Base-by-base conservation (phyloP, 2,329 filamentous ascomycete genomes). In the Fusarium pilosicola region DNA sequence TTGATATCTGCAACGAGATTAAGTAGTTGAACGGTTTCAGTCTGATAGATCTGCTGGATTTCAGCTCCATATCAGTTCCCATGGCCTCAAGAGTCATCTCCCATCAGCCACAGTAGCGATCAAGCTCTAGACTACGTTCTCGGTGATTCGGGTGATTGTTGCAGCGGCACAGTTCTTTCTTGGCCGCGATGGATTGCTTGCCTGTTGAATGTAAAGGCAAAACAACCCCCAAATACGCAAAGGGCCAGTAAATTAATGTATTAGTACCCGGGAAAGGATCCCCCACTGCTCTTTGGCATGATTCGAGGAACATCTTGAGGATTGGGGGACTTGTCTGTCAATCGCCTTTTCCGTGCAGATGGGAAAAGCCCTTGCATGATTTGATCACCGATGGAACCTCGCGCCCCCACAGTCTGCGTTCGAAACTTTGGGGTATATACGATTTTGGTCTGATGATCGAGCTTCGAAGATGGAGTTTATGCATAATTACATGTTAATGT, bases 221-320 rank as follows among this genome's bases (percentile, higher is more conserved):
- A 38, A 28, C 10, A 22, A 17, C 51, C 51, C 51, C 51, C 51
- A 41, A 54, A 28, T 28, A 28, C 15, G 14, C 2, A 38, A 17
- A 28, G 5, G 4, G 2, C 5, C 17, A 34, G 18, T 8, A 7
- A 14, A 15, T 11, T 10, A 6, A 34, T 15, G 11, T 3, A 11
- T 4, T 0, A 24, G 4, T 20, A 20, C 4, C 3, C 10, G 13
- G 3, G 5, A 0, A 24, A 24, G 11, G 1, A 22, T 0, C 13
- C 8, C 12, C 20, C 1, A 0, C 17, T 22, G 3, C 20, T 28
- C 22, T 15, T 22, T 22, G 3, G 9, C 14, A 22, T 44, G 38
- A 62, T 62, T 62, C 17, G 59, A 45, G 49, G 49, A 62, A 57
- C 9, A 62, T 62, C 41, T 61, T 9, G 6, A 2, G 11, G 6